Percentiles rank a stretch among this genome's conserved stretches.
phyloP scores from a whole-genome alignment of 2,329 filamentous ascomycete genomes.

The Ophiognomonia clavigignenti-juglandacearum region DNA sequence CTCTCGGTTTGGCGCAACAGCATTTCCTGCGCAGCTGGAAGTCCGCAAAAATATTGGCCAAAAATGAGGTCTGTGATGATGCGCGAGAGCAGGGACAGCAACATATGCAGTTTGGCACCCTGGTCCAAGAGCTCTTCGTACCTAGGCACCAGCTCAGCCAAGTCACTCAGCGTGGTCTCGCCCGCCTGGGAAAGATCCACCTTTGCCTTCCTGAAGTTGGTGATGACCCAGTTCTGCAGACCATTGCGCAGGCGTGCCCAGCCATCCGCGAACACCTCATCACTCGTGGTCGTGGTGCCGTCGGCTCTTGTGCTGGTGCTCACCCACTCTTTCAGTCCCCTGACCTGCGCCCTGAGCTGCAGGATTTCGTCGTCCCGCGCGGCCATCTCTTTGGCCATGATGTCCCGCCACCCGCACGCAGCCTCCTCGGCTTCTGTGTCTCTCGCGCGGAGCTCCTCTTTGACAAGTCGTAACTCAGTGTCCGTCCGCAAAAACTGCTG shows the following conservation, averaged over 20 bases:
- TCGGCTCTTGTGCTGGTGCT: conserved; percentile 60
- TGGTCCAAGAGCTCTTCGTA: conserved; percentile 47
- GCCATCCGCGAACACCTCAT: conserved; percentile 60
- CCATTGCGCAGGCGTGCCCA: conserved; percentile 61
- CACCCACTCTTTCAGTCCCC: conserved; percentile 67
- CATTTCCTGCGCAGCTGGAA: conserved; percentile 48
- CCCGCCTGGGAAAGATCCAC: conserved; percentile 42
- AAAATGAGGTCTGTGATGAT: conserved; percentile 60
- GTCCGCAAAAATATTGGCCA: conserved; percentile 57
- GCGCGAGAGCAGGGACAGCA: conserved; percentile 57
- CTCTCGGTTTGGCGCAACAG: conserved; percentile 46
- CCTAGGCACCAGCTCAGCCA: conserved; percentile 49
- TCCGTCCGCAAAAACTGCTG: conserved; percentile 48
- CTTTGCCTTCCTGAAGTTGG: conserved; percentile 61
- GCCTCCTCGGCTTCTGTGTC: conserved; percentile 42
- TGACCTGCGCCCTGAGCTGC: conserved; percentile 53
- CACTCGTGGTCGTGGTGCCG: conserved; percentile 57
- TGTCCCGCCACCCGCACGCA: conserved; percentile 44
- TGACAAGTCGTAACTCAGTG: conserved; percentile 46
- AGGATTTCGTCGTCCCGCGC: conserved; percentile 53
- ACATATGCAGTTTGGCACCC: conserved; percentile 53
- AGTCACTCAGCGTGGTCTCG: conserved; percentile 35
- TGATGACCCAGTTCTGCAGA: conserved; percentile 70
- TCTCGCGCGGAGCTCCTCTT: conserved; percentile 42
- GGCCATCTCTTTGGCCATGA: conserved; percentile 39